Percentiles rank a stretch among this genome's conserved stretches.
Conservation (phyloP, 495 filamentous ascomycete genomes). For the Elasticomyces elasticus region DNA sequence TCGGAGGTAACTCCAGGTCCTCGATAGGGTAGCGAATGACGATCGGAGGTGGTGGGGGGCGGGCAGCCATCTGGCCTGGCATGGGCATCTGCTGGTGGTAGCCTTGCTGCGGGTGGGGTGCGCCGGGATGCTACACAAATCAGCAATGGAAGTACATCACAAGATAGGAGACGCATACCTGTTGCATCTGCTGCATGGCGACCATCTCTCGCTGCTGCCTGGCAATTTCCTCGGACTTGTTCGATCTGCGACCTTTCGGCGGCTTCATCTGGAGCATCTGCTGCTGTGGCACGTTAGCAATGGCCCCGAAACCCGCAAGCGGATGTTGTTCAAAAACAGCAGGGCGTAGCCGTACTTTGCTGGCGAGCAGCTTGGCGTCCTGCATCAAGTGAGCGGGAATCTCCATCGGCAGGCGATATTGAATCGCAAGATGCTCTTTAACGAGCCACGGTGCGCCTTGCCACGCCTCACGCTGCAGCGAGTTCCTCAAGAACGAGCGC, state of each 20-base stretch:
- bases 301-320: not conserved
- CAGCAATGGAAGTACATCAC: not conserved
- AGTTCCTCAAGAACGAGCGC: conserved; percentile 89
- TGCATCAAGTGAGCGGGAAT: conserved; percentile 76
- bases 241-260: conserved; percentile 3
- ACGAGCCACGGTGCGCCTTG: conserved; percentile 92
- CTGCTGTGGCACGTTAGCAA: conserved; percentile 4
- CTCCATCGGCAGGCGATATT: conserved; percentile 73
- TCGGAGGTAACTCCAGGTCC: conserved; percentile 67
- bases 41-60: conserved; percentile 59
- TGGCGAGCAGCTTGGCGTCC: conserved; percentile 33
- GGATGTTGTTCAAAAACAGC: not conserved
- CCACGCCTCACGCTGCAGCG: conserved; percentile 83
- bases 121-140: conserved; percentile 6
- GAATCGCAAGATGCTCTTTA: conserved; percentile 71
- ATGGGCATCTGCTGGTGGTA: conserved; percentile 14
- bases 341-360: conserved; percentile 8
- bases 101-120: conserved; percentile 4
- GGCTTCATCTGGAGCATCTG: conserved; percentile 13
- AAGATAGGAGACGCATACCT: not conserved
- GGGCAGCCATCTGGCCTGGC: not conserved
- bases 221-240: conserved; percentile 3
- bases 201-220: conserved; percentile 15
- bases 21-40: conserved; percentile 91
- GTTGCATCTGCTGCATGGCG: conserved; percentile 13